A percentile compares a stretch with the other conserved stretches of the same genome.
Conservation (phyloP, 2,329 filamentous ascomycete genomes). For the Pseudohalonectria lignicola region DNA sequence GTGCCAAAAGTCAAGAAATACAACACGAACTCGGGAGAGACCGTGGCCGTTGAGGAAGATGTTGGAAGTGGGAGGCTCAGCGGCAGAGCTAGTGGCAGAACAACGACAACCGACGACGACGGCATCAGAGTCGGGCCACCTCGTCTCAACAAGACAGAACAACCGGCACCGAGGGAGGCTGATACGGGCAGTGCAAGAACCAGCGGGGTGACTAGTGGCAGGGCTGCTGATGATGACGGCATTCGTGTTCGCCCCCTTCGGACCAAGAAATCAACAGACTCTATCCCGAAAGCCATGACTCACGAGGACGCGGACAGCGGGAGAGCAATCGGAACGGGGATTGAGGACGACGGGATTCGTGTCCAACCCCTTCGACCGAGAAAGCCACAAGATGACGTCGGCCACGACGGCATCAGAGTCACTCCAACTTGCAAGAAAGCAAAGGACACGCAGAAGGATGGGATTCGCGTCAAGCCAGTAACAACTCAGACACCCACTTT, state of each 20-base stretch:
- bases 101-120: slow-evolving; percentile 8
- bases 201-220: slow-evolving; percentile 9
- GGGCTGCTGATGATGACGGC: slow-evolving; percentile 13
- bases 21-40: slow-evolving; percentile 15
- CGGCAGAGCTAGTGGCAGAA: no score
- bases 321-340: slow-evolving; percentile 8
- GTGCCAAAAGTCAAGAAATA: slow-evolving; percentile 16
- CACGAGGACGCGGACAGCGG: slow-evolving; percentile 5
- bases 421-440: slow-evolving; percentile 9
- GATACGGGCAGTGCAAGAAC: slow-evolving; percentile 11
- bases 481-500: slow-evolving; percentile 9
- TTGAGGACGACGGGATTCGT: slow-evolving; percentile 20
- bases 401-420: slow-evolving; percentile 1
- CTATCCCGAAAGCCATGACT: no score
- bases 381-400: slow-evolving; percentile 4
- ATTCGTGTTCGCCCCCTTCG: slow-evolving; percentile 25
- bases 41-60: slow-evolving; percentile 24
- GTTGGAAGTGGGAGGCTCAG: slow-evolving; percentile 6
- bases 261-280: slow-evolving; percentile 4
- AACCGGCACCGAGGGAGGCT: background rate
- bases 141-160: background rate
- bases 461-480: slow-evolving; percentile 23
- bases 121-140: slow-evolving; percentile 2
- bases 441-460: slow-evolving; percentile 18
- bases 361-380: slow-evolving; percentile 21